Evolutionary conservation across 768 basidiomycete species (phyloP).

Genomic region (Trametes elegans): DNA sequence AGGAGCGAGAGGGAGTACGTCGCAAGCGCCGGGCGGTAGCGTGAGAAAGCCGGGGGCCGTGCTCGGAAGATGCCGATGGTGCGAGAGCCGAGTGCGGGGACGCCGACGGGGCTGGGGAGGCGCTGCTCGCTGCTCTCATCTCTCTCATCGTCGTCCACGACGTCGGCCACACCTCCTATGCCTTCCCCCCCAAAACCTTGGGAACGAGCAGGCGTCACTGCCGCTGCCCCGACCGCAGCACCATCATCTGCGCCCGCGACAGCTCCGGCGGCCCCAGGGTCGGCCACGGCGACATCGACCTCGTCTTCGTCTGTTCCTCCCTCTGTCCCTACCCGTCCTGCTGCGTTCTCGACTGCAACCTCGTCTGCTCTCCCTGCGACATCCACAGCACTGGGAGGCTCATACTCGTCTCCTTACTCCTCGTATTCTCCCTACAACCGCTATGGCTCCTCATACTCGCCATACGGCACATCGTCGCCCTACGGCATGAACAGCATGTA

Average conservation of each 20-base stretch:
- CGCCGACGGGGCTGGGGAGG: not conserved
- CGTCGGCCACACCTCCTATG: constrained; percentile 42
- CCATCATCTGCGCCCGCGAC: constrained; percentile 28
- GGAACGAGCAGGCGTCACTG: constrained; percentile 59
- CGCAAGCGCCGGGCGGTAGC: too few relatives aligned
- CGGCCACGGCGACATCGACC: constrained; percentile 12
- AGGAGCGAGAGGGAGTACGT: too few relatives aligned
- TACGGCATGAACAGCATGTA: constrained; percentile 42
- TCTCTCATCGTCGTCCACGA: constrained; percentile 12
- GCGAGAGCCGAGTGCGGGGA: not conserved
- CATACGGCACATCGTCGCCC: too few relatives aligned
- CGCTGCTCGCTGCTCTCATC: not conserved
- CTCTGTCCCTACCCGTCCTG: constrained; percentile 63
- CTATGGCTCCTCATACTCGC: constrained; percentile 38
- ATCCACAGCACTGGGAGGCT: constrained; percentile 19
- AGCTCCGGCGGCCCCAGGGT: constrained; percentile 24
- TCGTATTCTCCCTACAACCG: constrained; percentile 47
- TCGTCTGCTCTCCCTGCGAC: constrained; percentile 31
- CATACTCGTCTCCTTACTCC: constrained; percentile 39
- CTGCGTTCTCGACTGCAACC: constrained; percentile 38
- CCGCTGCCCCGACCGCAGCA: constrained; percentile 30
- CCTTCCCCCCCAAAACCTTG: constrained; percentile 88
- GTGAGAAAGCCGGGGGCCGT: too few relatives aligned
- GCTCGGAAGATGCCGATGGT: not conserved
- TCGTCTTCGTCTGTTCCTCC: constrained; percentile 26